A percentile compares a stretch with the other conserved stretches of the same genome.
Conservation (phyloP, 257 asterid genomes). For the Craterostigma plantagineum region DNA sequence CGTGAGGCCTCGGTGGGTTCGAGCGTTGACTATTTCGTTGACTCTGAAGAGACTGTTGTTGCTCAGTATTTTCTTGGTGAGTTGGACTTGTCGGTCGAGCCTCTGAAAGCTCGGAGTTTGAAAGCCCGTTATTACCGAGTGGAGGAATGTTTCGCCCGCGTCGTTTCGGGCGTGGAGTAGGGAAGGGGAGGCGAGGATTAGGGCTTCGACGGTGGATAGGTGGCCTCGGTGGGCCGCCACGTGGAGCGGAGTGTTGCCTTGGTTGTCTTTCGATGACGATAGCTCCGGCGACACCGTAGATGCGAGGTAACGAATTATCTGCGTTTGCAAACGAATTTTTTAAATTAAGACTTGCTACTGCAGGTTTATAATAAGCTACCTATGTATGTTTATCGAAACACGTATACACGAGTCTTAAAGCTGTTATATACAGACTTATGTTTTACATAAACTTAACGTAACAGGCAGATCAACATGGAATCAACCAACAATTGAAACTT, state of each 20-base stretch:
- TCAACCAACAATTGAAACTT: no score
- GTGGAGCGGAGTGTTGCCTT: constrained; percentile 77
- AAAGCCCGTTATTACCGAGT: constrained; percentile 62
- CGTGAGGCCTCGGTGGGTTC: constrained; percentile 41
- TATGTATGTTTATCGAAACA: no score
- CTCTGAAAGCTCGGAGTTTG: constrained; percentile 77
- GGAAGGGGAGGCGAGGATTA: constrained; percentile 46
- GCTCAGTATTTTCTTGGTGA: constrained; percentile 39
- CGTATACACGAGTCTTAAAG: no score
- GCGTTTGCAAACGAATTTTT: constrained; percentile 11
- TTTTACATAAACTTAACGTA: no score
- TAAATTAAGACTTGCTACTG: no score
- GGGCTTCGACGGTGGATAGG: constrained; percentile 55
- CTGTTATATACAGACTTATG: no score
- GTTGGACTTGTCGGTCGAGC: constrained; percentile 58
- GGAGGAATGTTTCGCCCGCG: constrained; percentile 68
- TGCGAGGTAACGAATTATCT: constrained; percentile 39
- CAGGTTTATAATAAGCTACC: no score
- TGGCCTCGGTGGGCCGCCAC: constrained; percentile 85
- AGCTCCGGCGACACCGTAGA: constrained; percentile 28
- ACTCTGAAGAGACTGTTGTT: constrained; percentile 31
- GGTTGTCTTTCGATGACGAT: constrained; percentile 40
- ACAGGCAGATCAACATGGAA: no score
- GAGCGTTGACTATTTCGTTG: constrained; percentile 34
- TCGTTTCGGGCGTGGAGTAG: constrained; percentile 29